phyloP scores from a whole-genome alignment of 345 rosid species.

The Cardiospermum halicacabum region DNA sequence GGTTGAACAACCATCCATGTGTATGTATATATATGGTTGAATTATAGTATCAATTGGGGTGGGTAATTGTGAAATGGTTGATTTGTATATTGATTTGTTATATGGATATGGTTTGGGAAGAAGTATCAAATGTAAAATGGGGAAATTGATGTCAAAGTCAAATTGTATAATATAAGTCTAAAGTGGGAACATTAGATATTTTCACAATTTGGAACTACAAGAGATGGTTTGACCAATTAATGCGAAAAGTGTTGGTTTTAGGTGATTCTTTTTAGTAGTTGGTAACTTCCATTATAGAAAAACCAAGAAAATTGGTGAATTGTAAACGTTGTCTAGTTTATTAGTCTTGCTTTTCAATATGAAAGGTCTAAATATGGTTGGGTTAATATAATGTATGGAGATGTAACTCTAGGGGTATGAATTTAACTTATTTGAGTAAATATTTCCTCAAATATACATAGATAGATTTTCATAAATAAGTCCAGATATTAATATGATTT shows the following conservation, averaged over 20 bases:
- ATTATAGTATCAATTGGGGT: slow-evolving; percentile 11
- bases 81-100: not conserved
- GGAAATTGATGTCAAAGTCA: slow-evolving; percentile 4
- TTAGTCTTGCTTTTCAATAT: no score
- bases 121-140: not conserved
- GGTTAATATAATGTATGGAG: no score
- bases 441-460: no score
- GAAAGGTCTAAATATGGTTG: no score
- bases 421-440: no score
- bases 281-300: not conserved
- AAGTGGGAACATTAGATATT: slow-evolving; percentile 4
- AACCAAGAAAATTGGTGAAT: not conserved
- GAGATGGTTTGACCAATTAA: not conserved
- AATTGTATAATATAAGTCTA: not conserved
- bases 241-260: not conserved
- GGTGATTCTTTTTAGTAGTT: not conserved
- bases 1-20: slow-evolving; percentile 27
- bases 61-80: slow-evolving; percentile 2
- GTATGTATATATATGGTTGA: slow-evolving; percentile 20
- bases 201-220: not conserved
- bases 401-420: no score
- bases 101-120: not conserved
- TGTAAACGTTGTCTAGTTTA: no score
- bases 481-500: no score
- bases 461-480: no score